phyloP scores from a whole-genome alignment of 2,329 filamentous ascomycete genomes.

The Saccharata proteae region DNA sequence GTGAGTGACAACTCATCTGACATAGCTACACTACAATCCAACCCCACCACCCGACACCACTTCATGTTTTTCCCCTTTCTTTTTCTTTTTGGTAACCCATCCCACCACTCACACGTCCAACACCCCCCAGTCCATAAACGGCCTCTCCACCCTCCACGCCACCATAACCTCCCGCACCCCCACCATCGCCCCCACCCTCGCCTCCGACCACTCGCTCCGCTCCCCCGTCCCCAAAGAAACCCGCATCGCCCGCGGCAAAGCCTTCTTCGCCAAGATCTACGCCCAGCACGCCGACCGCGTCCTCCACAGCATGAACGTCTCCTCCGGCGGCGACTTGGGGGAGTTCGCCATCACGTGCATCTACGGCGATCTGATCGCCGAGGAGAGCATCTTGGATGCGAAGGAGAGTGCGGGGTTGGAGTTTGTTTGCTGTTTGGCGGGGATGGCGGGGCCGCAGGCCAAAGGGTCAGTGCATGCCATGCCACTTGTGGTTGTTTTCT shows the following conservation, averaged over 20 bases:
- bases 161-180: not conserved
- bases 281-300: constrained; percentile 8
- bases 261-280: constrained; percentile 7
- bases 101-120: not conserved
- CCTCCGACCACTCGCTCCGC: not conserved
- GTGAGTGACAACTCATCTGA: not conserved
- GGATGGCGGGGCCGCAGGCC: constrained; percentile 3
- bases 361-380: constrained; percentile 8
- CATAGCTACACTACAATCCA: not conserved
- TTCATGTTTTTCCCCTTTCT: constrained; percentile 13
- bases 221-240: not conserved
- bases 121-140: constrained; percentile 6
- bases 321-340: constrained; percentile 7
- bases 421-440: constrained; percentile 6
- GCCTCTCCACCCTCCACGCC: constrained; percentile 4
- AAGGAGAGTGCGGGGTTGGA: constrained; percentile 4
- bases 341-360: constrained; percentile 8
- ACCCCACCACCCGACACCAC: not conserved
- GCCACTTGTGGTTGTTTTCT: too few species aligned
- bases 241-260: constrained; percentile 1
- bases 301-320: constrained; percentile 4
- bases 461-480: constrained; percentile 5
- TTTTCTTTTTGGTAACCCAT: constrained; percentile 14
- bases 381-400: constrained; percentile 1
- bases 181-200: not conserved